Conservation (phyloP, 768 basidiomycete species). For the Suillus bovinus region DNA sequence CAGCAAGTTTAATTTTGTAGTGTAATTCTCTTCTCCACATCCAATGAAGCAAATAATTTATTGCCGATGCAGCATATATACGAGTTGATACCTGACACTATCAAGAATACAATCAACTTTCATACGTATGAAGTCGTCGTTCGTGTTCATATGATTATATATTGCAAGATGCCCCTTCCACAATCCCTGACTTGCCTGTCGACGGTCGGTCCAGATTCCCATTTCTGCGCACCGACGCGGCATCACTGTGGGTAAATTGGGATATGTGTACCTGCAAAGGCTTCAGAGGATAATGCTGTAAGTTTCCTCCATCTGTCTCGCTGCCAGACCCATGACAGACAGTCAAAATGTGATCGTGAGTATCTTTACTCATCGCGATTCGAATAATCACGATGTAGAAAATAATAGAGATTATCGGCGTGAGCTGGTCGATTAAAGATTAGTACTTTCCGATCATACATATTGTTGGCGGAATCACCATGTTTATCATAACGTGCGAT, state of each 20-base stretch:
- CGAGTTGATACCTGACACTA: neutral
- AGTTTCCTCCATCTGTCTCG: neutral
- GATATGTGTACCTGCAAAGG: constrained; percentile 11
- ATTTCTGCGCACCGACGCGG: neutral
- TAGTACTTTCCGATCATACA: too few species aligned
- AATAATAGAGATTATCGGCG: too few species aligned
- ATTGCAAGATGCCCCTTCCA: neutral
- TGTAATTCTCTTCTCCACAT: neutral
- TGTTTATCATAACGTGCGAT: too few species aligned
- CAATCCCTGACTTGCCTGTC: neutral
- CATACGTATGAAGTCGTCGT: neutral
- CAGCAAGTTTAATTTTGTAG: neutral
- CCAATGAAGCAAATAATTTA: neutral
- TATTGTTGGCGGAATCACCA: too few species aligned
- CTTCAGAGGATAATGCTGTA: constrained; percentile 1
- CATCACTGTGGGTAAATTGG: neutral
- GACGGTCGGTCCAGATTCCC: neutral
- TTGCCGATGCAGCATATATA: neutral
- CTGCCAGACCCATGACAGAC: neutral
- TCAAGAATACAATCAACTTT: neutral
- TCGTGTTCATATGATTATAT: neutral
- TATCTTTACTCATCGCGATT: too few species aligned
- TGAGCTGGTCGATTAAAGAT: too few species aligned
- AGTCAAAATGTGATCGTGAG: neutral
- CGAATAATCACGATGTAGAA: too few species aligned